Evolutionary conservation across 805 yeast species (phyloP).

Genomic region (Starmerella vitae): DNA sequence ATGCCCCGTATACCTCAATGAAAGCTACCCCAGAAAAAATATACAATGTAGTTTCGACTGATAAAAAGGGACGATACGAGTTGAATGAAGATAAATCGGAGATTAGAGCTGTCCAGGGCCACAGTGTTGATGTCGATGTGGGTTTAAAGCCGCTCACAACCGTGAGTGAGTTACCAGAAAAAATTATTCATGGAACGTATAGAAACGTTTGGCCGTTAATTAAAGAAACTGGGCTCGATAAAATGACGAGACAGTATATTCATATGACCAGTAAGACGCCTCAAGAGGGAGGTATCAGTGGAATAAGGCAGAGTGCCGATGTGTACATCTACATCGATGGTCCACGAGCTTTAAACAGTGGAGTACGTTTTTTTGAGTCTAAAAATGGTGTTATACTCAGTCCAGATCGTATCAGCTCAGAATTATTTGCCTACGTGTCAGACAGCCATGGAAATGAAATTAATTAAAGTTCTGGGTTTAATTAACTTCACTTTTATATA

Average conservation of each 20-base stretch:
- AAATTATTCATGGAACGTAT: slow-evolving; percentile 73
- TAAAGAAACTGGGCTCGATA: slow-evolving; percentile 42
- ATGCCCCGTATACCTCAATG: slow-evolving; percentile 45
- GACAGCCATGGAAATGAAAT: too few relatives aligned
- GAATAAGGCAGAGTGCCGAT: slow-evolving; percentile 47
- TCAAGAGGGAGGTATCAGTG: slow-evolving; percentile 44
- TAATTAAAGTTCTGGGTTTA: too few relatives aligned
- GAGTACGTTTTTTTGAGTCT: slow-evolving; percentile 44
- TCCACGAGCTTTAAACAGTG: slow-evolving; percentile 34
- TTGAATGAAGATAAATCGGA: slow-evolving; percentile 27
- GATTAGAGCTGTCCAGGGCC: slow-evolving; percentile 93
- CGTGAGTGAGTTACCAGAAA: slow-evolving; percentile 35
- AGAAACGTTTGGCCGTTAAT: slow-evolving; percentile 36
- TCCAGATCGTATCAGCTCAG: too few relatives aligned
- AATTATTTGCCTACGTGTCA: too few relatives aligned
- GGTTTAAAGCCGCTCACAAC: slow-evolving; percentile 30
- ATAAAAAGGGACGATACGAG: slow-evolving; percentile 61
- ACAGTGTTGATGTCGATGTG: slow-evolving; percentile 44
- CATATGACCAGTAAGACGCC: slow-evolving; percentile 62
- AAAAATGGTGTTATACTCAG: slow-evolving; percentile 64
- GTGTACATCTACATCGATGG: slow-evolving; percentile 54
- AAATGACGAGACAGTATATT: slow-evolving; percentile 70
- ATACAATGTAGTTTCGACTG: slow-evolving; percentile 42
- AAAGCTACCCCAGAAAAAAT: slow-evolving; percentile 47
- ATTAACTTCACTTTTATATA: too few relatives aligned